Evolutionary conservation across 768 basidiomycete genomes (phyloP).

Genomic region (Russula ochroleuca): DNA sequence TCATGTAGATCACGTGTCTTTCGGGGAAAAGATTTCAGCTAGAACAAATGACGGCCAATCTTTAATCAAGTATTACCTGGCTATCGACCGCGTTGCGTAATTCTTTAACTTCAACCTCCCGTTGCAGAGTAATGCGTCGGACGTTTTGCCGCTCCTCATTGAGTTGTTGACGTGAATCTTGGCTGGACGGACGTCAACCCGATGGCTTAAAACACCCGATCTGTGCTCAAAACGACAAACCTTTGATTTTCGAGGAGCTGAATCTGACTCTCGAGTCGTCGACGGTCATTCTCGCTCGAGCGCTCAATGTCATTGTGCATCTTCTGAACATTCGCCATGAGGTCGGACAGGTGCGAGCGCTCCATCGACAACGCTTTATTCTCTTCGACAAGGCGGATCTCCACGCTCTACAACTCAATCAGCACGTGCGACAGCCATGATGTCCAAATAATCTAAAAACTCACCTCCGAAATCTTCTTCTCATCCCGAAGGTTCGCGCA

Average conservation of each 20-base stretch:
- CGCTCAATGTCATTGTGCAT: conserved; percentile 87
- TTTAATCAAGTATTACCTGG: conserved; percentile 43
- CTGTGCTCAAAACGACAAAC: conserved; percentile 41
- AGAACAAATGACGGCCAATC: neutral
- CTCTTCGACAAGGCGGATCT: conserved; percentile 78
- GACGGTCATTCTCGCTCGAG: conserved; percentile 76
- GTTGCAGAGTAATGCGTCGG: conserved; percentile 72
- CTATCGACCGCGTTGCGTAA: conserved; percentile 69
- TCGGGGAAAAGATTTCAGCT: neutral
- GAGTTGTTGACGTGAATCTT: conserved; percentile 68
- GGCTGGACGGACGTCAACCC: conserved; percentile 40
- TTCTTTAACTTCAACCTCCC: conserved; percentile 76
- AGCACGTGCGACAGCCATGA: neutral
- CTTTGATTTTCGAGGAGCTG: conserved; percentile 74
- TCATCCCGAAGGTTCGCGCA: conserved; percentile 86
- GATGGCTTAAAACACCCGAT: neutral
- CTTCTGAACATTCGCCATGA: conserved; percentile 85
- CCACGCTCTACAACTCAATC: conserved; percentile 52
- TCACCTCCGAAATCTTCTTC: conserved; percentile 89
- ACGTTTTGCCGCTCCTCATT: conserved; percentile 67
- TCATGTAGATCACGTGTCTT: conserved; percentile 63
- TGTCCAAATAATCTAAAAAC: conserved; percentile 25
- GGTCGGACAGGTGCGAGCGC: conserved; percentile 77
- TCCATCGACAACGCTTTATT: conserved; percentile 77
- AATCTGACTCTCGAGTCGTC: conserved; percentile 74